Base-by-base conservation (phyloP, 1,284 basidiomycete species). In the Moniliophthora roreri region DNA sequence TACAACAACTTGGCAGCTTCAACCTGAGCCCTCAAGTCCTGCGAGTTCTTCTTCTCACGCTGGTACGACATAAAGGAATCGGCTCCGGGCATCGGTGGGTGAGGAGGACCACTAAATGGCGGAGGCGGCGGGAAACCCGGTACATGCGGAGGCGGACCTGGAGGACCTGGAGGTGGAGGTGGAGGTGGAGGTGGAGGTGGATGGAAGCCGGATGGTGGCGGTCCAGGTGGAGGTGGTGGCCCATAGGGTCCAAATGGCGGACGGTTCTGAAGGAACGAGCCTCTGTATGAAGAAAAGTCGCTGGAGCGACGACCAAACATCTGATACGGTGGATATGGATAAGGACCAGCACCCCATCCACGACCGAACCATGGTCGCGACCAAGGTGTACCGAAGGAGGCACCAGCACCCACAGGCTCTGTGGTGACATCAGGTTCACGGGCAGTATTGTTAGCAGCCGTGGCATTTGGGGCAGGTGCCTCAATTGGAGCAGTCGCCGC, bases 1-100 rank as follows among this genome's bases (percentile, higher is more conserved):
- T 90, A 90, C n/a, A 69, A 67, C 37, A 73, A 71, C 62, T 87
- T 90, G 0, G 86, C 84, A 18, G 72, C 79, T 61, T 87, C 82
- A 4, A 89, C 76, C 26, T 80, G 73, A 16, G 78, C 78, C 59
- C 77, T 79, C 44, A 81, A 68, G n/a, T 80, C 77, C 55, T 81
- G 66, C 28, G 67, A 63, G 39, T 62, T 67, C 50, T 63, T 58
- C 41, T 66, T 6, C 7, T 32, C 28, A 32, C 11, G 28, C 47
- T 48, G 32, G 15, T 44, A 11, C 36, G 46, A 32, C 11, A 32
- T 32, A 11, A 24, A 3, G 35, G 23, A 24, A 32, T 6, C 28
- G 28, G 7, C 28, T 32, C 28, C 28, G 28, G 28, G 28, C 28
- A 32, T 32, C 28, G 28, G 28, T 11, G 28, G 28, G 6, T 11